phyloP scores from a whole-genome alignment of 2,329 filamentous ascomycete species.

The Chaetomiaceae sp. region DNA sequence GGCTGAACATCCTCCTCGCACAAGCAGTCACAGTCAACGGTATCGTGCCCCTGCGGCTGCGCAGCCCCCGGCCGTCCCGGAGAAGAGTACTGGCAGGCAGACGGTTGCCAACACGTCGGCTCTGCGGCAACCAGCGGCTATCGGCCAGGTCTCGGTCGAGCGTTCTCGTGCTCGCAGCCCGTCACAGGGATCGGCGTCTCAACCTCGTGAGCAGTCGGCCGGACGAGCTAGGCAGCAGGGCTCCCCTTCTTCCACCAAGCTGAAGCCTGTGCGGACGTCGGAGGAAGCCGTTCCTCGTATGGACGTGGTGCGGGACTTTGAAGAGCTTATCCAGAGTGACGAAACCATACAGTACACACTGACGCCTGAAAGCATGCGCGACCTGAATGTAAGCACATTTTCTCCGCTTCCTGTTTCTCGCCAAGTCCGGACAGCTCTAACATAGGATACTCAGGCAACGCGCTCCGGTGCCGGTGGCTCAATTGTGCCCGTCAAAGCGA shows the following conservation, averaged over 20 bases:
- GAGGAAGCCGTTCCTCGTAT: conserved; percentile 48
- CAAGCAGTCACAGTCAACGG: conserved; percentile 6
- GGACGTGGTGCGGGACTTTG: conserved; percentile 65
- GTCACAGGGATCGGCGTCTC: conserved; percentile 30
- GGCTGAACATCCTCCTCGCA: conserved; percentile 18
- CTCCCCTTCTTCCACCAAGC: conserved; percentile 48
- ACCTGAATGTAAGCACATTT: conserved; percentile 60
- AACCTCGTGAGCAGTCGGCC: conserved; percentile 15
- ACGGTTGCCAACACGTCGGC: conserved; percentile 21
- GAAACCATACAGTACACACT: conserved; percentile 79
- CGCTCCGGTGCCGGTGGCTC: conserved; percentile 41
- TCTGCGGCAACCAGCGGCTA: conserved; percentile 28
- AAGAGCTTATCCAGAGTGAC: conserved; percentile 75
- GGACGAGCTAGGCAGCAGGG: conserved; percentile 35
- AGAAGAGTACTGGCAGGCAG: conserved; percentile 28
- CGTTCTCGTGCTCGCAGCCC: conserved; percentile 31
- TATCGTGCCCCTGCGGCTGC: conserved; percentile 13
- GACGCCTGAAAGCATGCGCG: conserved; percentile 73
- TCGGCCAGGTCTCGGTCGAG: conserved; percentile 39
- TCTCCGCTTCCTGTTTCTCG: neutral
- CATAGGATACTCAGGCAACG: conserved; percentile 33
- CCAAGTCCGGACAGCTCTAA: neutral
- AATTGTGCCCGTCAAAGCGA: conserved; percentile 37
- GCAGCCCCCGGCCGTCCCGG: conserved; percentile 25
- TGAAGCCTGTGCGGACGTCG: conserved; percentile 52